Conservation (phyloP, 768 basidiomycete species). For the Xerocomus spinulosus region DNA sequence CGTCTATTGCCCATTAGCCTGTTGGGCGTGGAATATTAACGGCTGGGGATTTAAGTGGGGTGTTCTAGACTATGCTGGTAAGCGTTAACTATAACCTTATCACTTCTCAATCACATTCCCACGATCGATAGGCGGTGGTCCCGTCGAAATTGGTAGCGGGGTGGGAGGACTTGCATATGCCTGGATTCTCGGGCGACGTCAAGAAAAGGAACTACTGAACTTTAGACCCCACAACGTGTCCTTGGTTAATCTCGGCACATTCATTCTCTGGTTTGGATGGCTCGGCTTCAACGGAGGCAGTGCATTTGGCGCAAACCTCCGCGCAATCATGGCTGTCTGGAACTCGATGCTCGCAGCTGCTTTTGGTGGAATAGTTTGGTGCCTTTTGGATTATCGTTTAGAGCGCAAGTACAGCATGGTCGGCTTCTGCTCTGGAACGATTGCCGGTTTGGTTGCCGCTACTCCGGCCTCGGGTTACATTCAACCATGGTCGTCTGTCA, state of each 20-base stretch:
- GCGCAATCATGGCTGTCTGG: slow-evolving; percentile 81
- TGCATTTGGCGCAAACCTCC: slow-evolving; percentile 82
- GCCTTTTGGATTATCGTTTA: slow-evolving; percentile 70
- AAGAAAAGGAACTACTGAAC: slow-evolving; percentile 65
- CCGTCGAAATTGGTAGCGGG: slow-evolving; percentile 85
- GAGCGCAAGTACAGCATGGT: slow-evolving; percentile 86
- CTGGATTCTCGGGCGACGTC: slow-evolving; percentile 79
- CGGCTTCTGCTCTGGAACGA: slow-evolving; percentile 84
- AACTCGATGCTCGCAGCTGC: slow-evolving; percentile 86
- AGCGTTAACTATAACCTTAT: slow-evolving; percentile 15
- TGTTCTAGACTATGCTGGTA: slow-evolving; percentile 83
- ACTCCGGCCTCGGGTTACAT: slow-evolving; percentile 86
- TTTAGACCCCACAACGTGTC: slow-evolving; percentile 89
- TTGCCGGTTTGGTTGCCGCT: slow-evolving; percentile 84
- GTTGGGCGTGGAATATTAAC: slow-evolving; percentile 75
- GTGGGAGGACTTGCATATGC: slow-evolving; percentile 82
- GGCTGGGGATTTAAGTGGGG: slow-evolving; percentile 88
- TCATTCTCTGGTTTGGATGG: slow-evolving; percentile 86
- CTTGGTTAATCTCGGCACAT: slow-evolving; percentile 77
- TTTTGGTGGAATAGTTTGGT: slow-evolving; percentile 81
- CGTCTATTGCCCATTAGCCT: slow-evolving; percentile 85
- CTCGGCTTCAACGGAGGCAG: slow-evolving; percentile 90
- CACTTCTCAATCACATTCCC: neutral
- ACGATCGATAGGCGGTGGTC: slow-evolving; percentile 60
- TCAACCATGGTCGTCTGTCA: slow-evolving; percentile 69